Evolutionary conservation across 352 stramenopile species (phyloP).

Genomic region (Elongisporangium undulatum): DNA sequence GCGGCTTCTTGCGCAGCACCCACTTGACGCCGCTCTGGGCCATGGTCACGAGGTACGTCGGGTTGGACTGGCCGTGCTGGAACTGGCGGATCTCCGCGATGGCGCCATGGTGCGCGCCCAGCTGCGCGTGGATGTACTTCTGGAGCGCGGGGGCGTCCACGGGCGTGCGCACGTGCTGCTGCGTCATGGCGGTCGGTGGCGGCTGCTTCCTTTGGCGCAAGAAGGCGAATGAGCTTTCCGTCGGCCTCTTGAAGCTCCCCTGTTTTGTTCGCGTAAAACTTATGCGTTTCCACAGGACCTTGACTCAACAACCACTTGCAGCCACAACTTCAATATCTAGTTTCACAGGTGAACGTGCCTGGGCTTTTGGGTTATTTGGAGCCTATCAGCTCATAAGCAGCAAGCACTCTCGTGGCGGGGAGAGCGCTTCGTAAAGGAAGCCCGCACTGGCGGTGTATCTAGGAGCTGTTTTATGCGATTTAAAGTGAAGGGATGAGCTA

Average conservation of each 20-base stretch:
- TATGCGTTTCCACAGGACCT: background rate
- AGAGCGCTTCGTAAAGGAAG: too few relatives aligned
- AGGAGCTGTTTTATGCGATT: too few relatives aligned
- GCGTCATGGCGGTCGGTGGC: conserved; percentile 18
- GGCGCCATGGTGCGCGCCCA: conserved; percentile 46
- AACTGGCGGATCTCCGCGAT: conserved; percentile 76
- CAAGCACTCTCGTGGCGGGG: too few relatives aligned
- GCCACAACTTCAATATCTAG: background rate
- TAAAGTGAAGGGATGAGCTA: too few relatives aligned
- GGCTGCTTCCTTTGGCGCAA: background rate
- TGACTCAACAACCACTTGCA: background rate
- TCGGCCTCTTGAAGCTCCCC: background rate
- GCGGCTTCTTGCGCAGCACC: conserved; percentile 84
- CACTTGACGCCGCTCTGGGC: conserved; percentile 40
- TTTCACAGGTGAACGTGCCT: background rate
- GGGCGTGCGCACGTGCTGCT: conserved; percentile 49
- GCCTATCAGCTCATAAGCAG: too few relatives aligned
- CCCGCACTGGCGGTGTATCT: too few relatives aligned
- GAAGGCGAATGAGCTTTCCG: background rate
- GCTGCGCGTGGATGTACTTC: conserved; percentile 38
- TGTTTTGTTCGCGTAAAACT: background rate
- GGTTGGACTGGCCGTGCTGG: conserved; percentile 84
- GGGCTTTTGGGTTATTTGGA: too few relatives aligned
- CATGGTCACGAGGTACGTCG: conserved; percentile 82
- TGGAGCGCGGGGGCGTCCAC: conserved; percentile 46